Percentiles rank a stretch among this genome's conserved stretches.
These are phyloP conservation scores for Ustilago shanxiensis DNA, from an alignment of 1,284 basidiomycete genomes.

Conservation along the genomic window DNA sequence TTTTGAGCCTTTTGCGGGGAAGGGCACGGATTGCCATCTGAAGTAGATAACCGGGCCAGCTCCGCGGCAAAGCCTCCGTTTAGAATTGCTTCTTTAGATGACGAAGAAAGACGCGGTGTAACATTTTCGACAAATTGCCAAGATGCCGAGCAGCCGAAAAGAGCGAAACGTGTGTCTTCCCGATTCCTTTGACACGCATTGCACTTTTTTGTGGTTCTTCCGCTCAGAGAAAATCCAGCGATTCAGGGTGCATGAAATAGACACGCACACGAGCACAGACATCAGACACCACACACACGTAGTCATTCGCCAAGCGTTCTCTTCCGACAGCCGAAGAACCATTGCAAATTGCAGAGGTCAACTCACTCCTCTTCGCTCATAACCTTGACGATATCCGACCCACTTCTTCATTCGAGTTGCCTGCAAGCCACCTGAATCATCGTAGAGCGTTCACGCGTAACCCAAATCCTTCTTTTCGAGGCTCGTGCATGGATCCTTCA, in stretches of 20 bases:
- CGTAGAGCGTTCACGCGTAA: no score
- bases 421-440: neutral
- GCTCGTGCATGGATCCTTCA: neutral
- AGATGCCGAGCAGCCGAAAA: conserved; percentile 30
- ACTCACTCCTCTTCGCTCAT: no score
- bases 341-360: conserved; percentile 1
- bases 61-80: conserved; percentile 24
- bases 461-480: neutral
- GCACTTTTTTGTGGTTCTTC: conserved; percentile 4
- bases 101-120: neutral
- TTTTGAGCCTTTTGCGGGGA: neutral
- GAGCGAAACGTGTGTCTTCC: conserved; percentile 1
- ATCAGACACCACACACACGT: neutral
- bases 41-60: conserved; percentile 20
- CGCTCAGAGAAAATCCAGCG: no score
- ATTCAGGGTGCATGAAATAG: conserved; percentile 9
- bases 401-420: neutral
- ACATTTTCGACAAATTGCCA: neutral
- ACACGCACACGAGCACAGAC: no score
- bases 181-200: neutral
- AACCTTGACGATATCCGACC: neutral
- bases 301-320: neutral
- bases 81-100: neutral
- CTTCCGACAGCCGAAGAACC: conserved; percentile 11
- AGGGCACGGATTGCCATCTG: neutral